phyloP scores from a whole-genome alignment of 2,329 filamentous ascomycete species.

The Metarhizium robertsii region DNA sequence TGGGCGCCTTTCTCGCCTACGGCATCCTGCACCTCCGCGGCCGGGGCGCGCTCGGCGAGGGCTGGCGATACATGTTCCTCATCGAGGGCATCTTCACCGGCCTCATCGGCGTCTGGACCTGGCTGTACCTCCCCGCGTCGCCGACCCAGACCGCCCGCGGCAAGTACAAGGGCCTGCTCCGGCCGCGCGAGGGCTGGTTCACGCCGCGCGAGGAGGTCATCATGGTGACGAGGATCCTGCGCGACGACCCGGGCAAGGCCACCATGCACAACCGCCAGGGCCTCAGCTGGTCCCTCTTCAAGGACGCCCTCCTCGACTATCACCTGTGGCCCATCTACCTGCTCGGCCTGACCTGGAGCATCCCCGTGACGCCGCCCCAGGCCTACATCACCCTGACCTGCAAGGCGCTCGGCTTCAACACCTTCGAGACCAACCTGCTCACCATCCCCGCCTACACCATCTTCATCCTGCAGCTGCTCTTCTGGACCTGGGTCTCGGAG shows the following conservation, averaged over 20 bases:
- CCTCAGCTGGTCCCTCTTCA: conserved; percentile 37
- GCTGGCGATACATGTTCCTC: conserved; percentile 6
- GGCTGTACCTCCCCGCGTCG: conserved; percentile 5
- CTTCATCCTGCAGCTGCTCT: conserved; percentile 29
- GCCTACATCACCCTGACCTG: conserved; percentile 44
- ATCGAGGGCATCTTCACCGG: conserved; percentile 5
- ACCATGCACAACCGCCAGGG: conserved; percentile 50
- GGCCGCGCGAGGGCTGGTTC: conserved; percentile 41
- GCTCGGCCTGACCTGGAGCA: conserved; percentile 36
- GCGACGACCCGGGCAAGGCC: conserved; percentile 44
- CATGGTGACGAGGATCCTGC: conserved; percentile 45
- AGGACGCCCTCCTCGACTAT: conserved; percentile 41
- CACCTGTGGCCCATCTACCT: conserved; percentile 46
- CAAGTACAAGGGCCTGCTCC: conserved; percentile 7
- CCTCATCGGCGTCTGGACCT: conserved; percentile 7
- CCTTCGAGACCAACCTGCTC: conserved; percentile 40
- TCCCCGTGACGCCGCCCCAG: conserved; percentile 35
- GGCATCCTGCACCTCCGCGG: conserved; percentile 15
- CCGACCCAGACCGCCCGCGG: conserved; percentile 6
- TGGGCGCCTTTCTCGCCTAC: conserved; percentile 17
- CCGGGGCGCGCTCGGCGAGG: conserved; percentile 2
- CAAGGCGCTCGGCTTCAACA: conserved; percentile 38
- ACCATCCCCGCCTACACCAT: conserved; percentile 39
- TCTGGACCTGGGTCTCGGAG: conserved; percentile 35
- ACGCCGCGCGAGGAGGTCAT: conserved; percentile 44